A percentile compares a stretch with the other conserved stretches of the same genome.
Conservation (phyloP, 2,329 filamentous ascomycete species). For the Xylariomycetidae sp. region DNA sequence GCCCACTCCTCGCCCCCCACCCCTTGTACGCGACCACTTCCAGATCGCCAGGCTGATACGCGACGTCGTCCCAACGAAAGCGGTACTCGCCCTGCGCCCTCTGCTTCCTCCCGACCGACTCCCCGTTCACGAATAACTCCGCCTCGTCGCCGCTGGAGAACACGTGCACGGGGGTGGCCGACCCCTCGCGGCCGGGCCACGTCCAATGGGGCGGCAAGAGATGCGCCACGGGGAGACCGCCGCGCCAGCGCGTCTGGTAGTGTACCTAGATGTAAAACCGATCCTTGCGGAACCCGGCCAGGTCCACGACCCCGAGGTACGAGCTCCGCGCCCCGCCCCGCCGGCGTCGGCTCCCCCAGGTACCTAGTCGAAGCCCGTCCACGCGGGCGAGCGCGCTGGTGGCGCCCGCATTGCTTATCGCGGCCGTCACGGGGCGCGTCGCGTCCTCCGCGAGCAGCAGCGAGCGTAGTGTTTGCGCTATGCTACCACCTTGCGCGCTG, state of each 20-base stretch:
- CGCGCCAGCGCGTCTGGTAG: constrained; percentile 49
- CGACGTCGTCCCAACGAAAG: constrained; percentile 47
- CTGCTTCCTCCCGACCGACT: constrained; percentile 35
- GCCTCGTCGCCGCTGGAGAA: constrained; percentile 46
- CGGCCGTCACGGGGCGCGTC: constrained; percentile 37
- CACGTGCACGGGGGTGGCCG: constrained; percentile 48
- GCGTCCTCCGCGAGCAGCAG: constrained; percentile 41
- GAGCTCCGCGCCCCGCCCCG: constrained; percentile 37
- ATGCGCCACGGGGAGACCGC: constrained; percentile 41
- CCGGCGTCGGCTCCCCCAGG: constrained; percentile 43
- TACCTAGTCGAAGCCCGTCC: constrained; percentile 47
- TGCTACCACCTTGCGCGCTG: constrained; percentile 11
- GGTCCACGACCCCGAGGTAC: constrained; percentile 51
- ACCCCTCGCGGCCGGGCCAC: constrained; percentile 41
- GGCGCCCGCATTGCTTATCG: constrained; percentile 40
- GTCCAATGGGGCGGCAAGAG: constrained; percentile 53
- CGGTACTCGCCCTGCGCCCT: constrained; percentile 35
- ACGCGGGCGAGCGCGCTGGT: constrained; percentile 36
- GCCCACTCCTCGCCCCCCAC: constrained; percentile 43
- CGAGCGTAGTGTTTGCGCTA: constrained; percentile 28
- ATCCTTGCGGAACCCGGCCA: constrained; percentile 52
- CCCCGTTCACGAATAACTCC: constrained; percentile 48
- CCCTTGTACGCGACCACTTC: constrained; percentile 41
- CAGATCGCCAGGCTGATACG: constrained; percentile 41
- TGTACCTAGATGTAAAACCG: constrained; percentile 46